These are phyloP conservation scores for Potentilla sterilis DNA, from an alignment of 306 rosid species.

Conservation along the genomic window DNA sequence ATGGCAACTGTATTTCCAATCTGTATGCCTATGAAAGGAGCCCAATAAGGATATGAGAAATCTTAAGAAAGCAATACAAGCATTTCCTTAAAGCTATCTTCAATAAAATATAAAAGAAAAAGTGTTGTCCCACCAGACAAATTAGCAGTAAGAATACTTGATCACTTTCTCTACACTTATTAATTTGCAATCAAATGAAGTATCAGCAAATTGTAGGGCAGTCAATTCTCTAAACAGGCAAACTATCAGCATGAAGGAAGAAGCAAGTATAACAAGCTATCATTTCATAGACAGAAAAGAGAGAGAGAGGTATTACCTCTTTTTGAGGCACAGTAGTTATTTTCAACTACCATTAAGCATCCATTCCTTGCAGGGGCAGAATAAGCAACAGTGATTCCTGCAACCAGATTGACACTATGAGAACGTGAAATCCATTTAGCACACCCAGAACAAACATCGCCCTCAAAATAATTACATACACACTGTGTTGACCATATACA, in stretches of 20 bases:
- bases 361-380: constrained; percentile 85
- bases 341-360: constrained; percentile 90
- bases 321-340: constrained; percentile 87
- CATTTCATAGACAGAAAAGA: not conserved
- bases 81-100: not conserved
- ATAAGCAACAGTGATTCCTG: constrained; percentile 79
- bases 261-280: not conserved
- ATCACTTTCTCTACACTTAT: not conserved
- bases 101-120: not conserved
- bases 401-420: constrained; percentile 26
- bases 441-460: constrained; percentile 16
- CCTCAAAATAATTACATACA: not conserved
- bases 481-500: not conserved
- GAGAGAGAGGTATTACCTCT: constrained; percentile 54
- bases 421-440: constrained; percentile 22
- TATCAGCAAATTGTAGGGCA: not conserved
- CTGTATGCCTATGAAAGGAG: not conserved
- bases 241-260: not conserved
- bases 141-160: constrained; percentile 5
- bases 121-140: not conserved
- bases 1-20: not conserved
- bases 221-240: not conserved
- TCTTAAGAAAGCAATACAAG: not conserved
- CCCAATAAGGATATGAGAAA: not conserved
- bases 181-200: not conserved